Conservation (phyloP, 192 early-diverging fungal species). For the Coemansia sp. region DNA sequence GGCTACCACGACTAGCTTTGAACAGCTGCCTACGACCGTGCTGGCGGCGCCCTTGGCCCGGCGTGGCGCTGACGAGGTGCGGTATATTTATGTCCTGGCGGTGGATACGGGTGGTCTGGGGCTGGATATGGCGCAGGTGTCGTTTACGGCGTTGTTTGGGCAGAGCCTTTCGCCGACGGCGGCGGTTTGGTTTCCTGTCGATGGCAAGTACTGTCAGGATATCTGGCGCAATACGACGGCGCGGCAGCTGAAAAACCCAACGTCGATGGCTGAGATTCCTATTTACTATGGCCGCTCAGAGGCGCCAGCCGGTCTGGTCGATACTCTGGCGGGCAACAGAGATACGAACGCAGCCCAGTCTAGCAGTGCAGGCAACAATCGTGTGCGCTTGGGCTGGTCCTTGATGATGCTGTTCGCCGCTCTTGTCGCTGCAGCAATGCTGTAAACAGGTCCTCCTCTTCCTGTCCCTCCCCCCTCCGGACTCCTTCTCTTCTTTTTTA, state of each 20-base stretch:
- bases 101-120: slow-evolving; percentile 55
- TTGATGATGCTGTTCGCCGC: too few species aligned
- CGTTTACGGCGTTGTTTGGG: slow-evolving; percentile 50
- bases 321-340: too few species aligned
- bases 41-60: too few species aligned
- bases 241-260: slow-evolving; percentile 17
- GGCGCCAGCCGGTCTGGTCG: slow-evolving; percentile 19
- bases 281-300: slow-evolving; percentile 11
- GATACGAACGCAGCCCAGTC: too few species aligned
- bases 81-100: slow-evolving; percentile 50
- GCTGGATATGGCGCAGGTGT: slow-evolving; percentile 49
- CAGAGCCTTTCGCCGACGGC: slow-evolving; percentile 45
- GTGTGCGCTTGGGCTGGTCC: too few species aligned
- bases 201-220: slow-evolving; percentile 36
- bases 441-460: too few species aligned
- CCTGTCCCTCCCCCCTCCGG: too few species aligned
- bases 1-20: slow-evolving; percentile 24
- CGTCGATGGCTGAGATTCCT: slow-evolving; percentile 23
- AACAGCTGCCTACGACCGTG: slow-evolving; percentile 24
- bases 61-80: slow-evolving; percentile 17
- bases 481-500: too few species aligned
- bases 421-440: too few species aligned
- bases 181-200: slow-evolving; percentile 50
- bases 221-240: slow-evolving; percentile 43
- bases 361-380: too few species aligned